Evolutionary conservation across 768 basidiomycete genomes (phyloP), one percentile per base, ranked within the genome.

Genomic region (Mycena epipterygia): DNA sequence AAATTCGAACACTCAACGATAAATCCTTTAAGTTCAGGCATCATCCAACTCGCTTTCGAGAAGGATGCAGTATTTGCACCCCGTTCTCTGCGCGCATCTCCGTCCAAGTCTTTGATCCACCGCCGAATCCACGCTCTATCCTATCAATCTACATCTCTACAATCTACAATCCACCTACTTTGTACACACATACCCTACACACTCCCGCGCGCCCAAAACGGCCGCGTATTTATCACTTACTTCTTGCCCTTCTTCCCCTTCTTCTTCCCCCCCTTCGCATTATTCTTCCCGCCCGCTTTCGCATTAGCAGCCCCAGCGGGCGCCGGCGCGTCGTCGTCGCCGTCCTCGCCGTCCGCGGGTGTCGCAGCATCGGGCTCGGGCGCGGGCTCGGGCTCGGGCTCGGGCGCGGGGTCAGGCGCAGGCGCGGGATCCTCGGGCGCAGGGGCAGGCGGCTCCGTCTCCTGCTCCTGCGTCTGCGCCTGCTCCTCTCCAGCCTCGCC

Each of bases 241-340:
- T n/a, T n/a, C n/a, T n/a, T n/a, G n/a, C n/a, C 55, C 64, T 35
- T n/a, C 35, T 65, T 65, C 23, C 55, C 55, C 48, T 66, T 66
- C 64, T 66, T 66, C 64, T 65, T 65, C 64, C 56, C 56, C 25
- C 53, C 63, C 44, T 66, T 66, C 42, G 39, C 64, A 33, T 37
- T 53, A 64, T 64, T 64, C 64, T 64, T 64, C n/a, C 53, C 64
- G 23, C 23, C 64, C 29, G 41, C 52, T 56, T 64, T 64, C 30
- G 52, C 53, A 64, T 12, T 14, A 61, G 60, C 32, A 14, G 58
- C 35, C 35, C 8, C 41, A 48, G 60, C 17, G 16, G 39, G 44
- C 60, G 46, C 49, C 46, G 35, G 32, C 51, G 49, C 62, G 37
- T 32, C 58, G 58, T 23, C 44, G 42, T 60, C 58, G 25, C 42